These are phyloP conservation scores for Leccinum uliginosum DNA, from an alignment of 768 basidiomycete genomes.

Conservation along the genomic window DNA sequence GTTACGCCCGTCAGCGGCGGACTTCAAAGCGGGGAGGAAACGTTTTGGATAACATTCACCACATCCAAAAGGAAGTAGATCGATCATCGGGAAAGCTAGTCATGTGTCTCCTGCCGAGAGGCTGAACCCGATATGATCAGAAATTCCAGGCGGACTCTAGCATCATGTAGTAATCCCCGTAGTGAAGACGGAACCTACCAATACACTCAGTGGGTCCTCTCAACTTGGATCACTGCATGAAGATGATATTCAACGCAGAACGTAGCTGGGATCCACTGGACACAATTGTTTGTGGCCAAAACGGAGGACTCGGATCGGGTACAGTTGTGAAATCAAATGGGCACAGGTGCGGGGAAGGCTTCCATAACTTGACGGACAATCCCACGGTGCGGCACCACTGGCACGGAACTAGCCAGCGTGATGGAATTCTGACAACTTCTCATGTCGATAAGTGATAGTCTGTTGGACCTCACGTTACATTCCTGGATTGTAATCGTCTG, in stretches of 20 bases:
- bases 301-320: too few species aligned
- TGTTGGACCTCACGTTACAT: too few species aligned
- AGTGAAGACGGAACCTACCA: not conserved
- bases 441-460: too few species aligned
- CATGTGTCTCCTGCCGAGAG: not conserved
- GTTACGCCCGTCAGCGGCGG: not conserved
- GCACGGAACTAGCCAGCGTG: too few species aligned
- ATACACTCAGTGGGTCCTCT: not conserved
- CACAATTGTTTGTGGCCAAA: too few species aligned
- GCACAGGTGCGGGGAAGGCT: not conserved
- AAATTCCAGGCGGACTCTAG: not conserved
- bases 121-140: not conserved
- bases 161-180: not conserved
- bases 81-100: not conserved
- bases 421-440: too few species aligned
- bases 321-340: not conserved
- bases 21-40: not conserved
- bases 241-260: not conserved
- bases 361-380: too few species aligned
- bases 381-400: too few species aligned
- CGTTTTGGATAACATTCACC: not conserved
- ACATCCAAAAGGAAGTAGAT: not conserved
- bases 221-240: not conserved
- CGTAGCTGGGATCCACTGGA: not conserved
- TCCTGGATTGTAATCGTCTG: too few species aligned